Conservation (phyloP, 2,329 filamentous ascomycete genomes). For the Aspergillus sp. region DNA sequence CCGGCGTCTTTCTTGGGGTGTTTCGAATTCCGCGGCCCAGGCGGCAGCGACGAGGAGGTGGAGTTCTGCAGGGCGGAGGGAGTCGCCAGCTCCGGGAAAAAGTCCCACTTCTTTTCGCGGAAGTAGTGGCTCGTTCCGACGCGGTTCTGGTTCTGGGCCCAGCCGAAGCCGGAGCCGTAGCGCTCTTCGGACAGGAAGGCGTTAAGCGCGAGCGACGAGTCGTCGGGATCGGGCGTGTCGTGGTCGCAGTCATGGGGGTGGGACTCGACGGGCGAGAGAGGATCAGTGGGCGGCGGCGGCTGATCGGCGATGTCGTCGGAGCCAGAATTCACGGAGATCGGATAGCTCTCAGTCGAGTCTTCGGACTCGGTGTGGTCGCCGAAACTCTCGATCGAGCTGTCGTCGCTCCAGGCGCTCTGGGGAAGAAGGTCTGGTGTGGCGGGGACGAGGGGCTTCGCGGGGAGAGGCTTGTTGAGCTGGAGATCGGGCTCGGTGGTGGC, state of each 20-base stretch:
- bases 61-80: constrained; percentile 14
- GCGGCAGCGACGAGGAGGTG: background rate
- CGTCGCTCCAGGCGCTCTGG: constrained; percentile 21
- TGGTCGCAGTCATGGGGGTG: constrained; percentile 5
- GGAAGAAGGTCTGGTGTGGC: constrained; percentile 12
- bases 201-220: constrained; percentile 9
- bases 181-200: constrained; percentile 16
- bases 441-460: constrained; percentile 16
- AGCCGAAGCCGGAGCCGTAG: constrained; percentile 13
- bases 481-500: constrained; percentile 12
- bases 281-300: constrained; percentile 16
- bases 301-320: constrained; percentile 19
- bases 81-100: constrained; percentile 30
- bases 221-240: constrained; percentile 2
- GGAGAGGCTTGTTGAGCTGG: constrained; percentile 24
- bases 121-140: constrained; percentile 27
- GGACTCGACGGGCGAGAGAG: constrained; percentile 3
- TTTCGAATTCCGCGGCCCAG: constrained; percentile 3
- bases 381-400: constrained; percentile 18
- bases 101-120: constrained; percentile 34
- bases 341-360: constrained; percentile 21
- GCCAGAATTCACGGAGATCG: constrained; percentile 22
- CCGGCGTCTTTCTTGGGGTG: constrained; percentile 14
- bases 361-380: constrained; percentile 12
- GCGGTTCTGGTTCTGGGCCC: constrained; percentile 11